Evolutionary conservation across 1,284 basidiomycete species (phyloP), one percentile per base, ranked within the genome.

Genomic region (Ustilago crameri): DNA sequence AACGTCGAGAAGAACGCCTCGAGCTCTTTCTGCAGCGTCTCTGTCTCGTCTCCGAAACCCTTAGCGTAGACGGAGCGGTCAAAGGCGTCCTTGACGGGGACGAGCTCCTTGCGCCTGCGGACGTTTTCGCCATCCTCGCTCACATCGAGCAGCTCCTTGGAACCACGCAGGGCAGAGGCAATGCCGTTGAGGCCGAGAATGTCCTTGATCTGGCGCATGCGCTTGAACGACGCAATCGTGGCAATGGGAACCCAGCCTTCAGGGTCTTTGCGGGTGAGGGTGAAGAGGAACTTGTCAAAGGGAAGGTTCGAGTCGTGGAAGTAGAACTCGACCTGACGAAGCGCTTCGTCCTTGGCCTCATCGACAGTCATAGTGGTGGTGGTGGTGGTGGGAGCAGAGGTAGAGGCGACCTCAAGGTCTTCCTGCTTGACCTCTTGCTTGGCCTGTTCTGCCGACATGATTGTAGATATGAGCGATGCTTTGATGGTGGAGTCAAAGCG

Each of bases 261-360:
- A 14, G 81, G 72, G 54, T 80, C 73, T 51, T 79, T 81, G 51
- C 75, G 74, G 40, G 78, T 75, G 37, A 81, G 69, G 35, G 75
- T 79, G 58, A 78, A 98, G 90, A 98, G 93, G 87, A 96, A 98
- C 90, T 92, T 94, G 88, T 98, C 96, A 78, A 90, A 95, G 14
- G 96, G 95, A 48, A 98, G 88, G 85, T 98, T 98, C 30, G 93
- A 89, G 54, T 81, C 80, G 51, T 75, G 91, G 85, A 98, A 95
- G 87, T 98, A 98, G 85, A 98, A 98, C 84, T 95, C 93, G 80
- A 97, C 65, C 68, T 78, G 76, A 37, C 67, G 65, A 34, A 76
- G 65, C 1, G 74, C 64, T 58, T 75, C 76, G 8, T 51, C 57
- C 61, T 75, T 75, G 43, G 76, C 76, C 55, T 72, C 72, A 5